These are phyloP conservation scores for Colletotrichum sp. DNA, from an alignment of 2,329 filamentous ascomycete species.

Conservation along the genomic window DNA sequence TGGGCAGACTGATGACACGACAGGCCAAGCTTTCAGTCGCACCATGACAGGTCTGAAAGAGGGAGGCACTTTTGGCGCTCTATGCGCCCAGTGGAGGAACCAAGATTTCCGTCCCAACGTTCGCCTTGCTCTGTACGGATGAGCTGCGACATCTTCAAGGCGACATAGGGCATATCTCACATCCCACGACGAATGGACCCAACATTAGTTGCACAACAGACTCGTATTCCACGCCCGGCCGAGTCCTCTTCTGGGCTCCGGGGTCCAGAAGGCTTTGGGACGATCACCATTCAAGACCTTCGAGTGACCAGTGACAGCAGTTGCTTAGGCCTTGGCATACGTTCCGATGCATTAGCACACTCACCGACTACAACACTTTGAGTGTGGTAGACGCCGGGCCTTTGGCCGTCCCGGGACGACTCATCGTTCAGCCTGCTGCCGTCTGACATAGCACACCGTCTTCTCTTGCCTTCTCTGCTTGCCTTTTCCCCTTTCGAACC, in stretches of 20 bases:
- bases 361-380: not conserved
- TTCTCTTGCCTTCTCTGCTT: not conserved
- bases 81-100: not conserved
- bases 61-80: not conserved
- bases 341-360: conserved; percentile 7
- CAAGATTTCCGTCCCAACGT: not conserved
- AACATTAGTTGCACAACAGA: conserved; percentile 7
- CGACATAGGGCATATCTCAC: not conserved
- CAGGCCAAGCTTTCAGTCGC: conserved; percentile 10
- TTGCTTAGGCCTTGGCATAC: conserved; percentile 4
- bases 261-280: not conserved
- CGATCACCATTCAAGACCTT: not conserved
- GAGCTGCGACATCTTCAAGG: not conserved
- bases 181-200: not conserved
- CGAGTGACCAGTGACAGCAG: not conserved
- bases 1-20: not conserved
- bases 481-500: not conserved
- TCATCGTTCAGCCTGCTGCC: not conserved
- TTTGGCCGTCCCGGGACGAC: not conserved
- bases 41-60: not conserved
- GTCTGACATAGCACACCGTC: not conserved
- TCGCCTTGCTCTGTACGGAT: not conserved
- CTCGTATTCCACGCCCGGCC: conserved; percentile 14
- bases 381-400: not conserved
- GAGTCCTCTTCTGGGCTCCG: not conserved